Conservation (phyloP, 345 rosid species). For the Orychophragmus violaceus region DNA sequence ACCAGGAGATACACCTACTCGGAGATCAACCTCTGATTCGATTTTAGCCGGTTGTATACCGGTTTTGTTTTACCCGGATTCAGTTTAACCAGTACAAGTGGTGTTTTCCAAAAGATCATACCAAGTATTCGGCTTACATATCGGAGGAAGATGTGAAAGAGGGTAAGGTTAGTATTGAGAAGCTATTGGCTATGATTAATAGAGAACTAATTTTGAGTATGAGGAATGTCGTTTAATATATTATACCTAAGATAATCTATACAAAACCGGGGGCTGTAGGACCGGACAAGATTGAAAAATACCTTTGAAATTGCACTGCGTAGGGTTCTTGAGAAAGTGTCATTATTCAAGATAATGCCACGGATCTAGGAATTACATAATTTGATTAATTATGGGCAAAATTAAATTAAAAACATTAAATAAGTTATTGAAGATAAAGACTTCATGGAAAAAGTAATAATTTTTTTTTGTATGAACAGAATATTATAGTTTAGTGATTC, state of each 20-base stretch:
- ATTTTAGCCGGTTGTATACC: slow-evolving; percentile 54
- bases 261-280: slow-evolving; percentile 26
- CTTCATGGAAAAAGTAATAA: not conserved
- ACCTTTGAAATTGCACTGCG: slow-evolving; percentile 40
- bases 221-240: slow-evolving; percentile 38
- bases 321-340: slow-evolving; percentile 32
- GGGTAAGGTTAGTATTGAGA: slow-evolving; percentile 14
- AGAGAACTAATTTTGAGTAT: slow-evolving; percentile 14
- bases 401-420: too few relatives aligned
- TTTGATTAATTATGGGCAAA: not conserved
- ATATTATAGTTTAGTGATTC: not conserved
- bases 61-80: slow-evolving; percentile 42
- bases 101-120: slow-evolving; percentile 41
- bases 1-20: slow-evolving; percentile 53
- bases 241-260: slow-evolving; percentile 47
- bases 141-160: slow-evolving; percentile 11
- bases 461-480: not conserved
- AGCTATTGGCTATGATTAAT: slow-evolving; percentile 14
- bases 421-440: too few relatives aligned
- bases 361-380: not conserved
- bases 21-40: slow-evolving; percentile 49
- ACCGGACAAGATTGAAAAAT: slow-evolving; percentile 28
- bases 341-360: slow-evolving; percentile 11
- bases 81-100: slow-evolving; percentile 46
- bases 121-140: slow-evolving; percentile 41